phyloP scores from a whole-genome alignment of 306 rosid genomes.

The Leucaena leucocephala region DNA sequence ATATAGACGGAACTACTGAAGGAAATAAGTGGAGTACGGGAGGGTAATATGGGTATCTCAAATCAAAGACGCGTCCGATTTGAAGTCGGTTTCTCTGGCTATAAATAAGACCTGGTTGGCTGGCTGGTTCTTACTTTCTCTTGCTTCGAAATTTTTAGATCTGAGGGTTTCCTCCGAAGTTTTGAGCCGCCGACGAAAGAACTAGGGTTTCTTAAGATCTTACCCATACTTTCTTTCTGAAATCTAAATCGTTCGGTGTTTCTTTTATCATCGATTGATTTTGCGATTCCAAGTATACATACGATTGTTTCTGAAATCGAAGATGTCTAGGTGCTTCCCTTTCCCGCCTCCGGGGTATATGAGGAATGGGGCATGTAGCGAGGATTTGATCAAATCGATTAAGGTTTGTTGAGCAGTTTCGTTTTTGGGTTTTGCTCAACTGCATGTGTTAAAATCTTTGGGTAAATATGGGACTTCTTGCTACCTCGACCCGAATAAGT shows the following conservation, averaged over 20 bases:
- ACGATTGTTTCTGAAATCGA: background rate
- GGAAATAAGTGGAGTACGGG: no score
- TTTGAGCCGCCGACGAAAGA: background rate
- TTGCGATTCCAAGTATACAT: background rate
- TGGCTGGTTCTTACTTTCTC: background rate
- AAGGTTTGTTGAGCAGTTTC: conserved; percentile 93
- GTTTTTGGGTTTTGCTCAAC: conserved; percentile 70
- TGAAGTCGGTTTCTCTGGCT: background rate
- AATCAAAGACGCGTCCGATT: background rate
- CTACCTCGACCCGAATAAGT: background rate
- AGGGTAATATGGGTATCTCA: background rate
- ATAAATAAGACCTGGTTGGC: background rate
- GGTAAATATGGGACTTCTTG: conserved; percentile 37
- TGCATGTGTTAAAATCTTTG: conserved; percentile 39
- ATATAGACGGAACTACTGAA: no score
- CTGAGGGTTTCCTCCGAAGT: background rate
- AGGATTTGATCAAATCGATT: conserved; percentile 82
- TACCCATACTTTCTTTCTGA: background rate
- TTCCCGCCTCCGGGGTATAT: conserved; percentile 58
- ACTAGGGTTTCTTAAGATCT: background rate
- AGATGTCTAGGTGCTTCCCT: conserved; percentile 83
- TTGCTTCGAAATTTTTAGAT: background rate
- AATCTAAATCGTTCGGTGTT: background rate
- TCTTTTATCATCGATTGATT: background rate
- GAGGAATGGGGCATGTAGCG: conserved; percentile 51